Evolutionary conservation across 2,329 filamentous ascomycete species (phyloP), one percentile per base, ranked within the genome.

Genomic region (Hymenoscyphus linearis): DNA sequence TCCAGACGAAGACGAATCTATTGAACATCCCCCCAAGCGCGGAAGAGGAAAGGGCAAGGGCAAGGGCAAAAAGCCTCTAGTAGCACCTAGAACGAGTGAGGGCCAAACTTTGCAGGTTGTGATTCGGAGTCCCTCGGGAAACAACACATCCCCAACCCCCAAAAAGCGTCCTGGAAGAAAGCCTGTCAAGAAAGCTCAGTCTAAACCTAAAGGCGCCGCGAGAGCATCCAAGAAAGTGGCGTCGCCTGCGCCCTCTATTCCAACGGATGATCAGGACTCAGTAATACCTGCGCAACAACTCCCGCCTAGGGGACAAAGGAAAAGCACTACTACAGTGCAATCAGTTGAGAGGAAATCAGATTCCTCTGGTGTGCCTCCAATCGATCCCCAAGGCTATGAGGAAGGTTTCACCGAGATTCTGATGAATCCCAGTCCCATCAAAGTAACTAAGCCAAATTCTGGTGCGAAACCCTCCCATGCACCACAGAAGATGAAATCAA

Each of bases 371-470:
- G 14, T 47, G 18, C 40, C 40, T 22, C 22, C 18, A 47, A 18
- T 47, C 18, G 26, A 14, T 16, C 13, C 22, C 52, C 5, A n/a
- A 25, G 55, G 31, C 13, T 25, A 35, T 16, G 31, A 37, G 7
- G 47, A 54, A 37, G 60, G 47, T 2, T 9, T 62, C 3, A 58
- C 25, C 13, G 59, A 57, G 14, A 62, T 62, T 10, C 34, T 65
- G 2, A 25, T 58, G 40, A 57, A 61, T 25, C 65, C 64, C 9
- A 63, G 62, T 47, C 66, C 63, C 1, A 14, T 61, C 13, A 65
- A 65, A 52, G 55, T 57, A 4, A 22, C 27, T 12, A 6, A n/a
- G 26, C 54, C 9, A n/a, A 16, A 14, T 36, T 10, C 22, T 31
- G 22, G 10, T 13, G 18, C 14, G 40, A 47, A 6, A 47, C 10